These are phyloP conservation scores for Perilla frutescens DNA, from an alignment of 257 asterid genomes.

Conservation along the genomic window DNA sequence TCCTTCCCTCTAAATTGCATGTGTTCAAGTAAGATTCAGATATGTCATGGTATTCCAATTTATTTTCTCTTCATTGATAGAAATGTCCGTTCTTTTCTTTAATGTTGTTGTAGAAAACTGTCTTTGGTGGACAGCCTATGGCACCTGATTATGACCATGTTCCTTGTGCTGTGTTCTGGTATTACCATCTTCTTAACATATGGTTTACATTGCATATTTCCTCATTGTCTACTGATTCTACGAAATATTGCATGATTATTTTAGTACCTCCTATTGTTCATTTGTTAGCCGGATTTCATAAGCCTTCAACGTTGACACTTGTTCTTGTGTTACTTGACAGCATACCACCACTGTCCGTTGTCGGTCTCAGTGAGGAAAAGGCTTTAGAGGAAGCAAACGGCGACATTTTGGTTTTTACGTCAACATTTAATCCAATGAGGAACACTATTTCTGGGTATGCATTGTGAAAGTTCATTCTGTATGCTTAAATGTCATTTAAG, in stretches of 20 bases:
- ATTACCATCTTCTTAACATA: constrained; percentile 31
- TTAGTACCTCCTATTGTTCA: not conserved
- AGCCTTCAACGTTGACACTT: constrained; percentile 15
- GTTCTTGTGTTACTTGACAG: constrained; percentile 50
- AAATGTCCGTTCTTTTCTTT: not conserved
- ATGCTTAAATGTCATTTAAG: not conserved
- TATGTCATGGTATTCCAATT: not conserved
- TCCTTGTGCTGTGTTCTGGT: constrained; percentile 98
- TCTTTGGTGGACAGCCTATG: constrained; percentile 79
- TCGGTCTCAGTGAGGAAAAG: constrained; percentile 84
- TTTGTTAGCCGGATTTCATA: not conserved
- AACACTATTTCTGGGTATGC: constrained; percentile 88
- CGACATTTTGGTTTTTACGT: constrained; percentile 71
- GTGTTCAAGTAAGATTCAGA: not conserved
- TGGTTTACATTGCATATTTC: not conserved
- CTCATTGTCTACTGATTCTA: not conserved
- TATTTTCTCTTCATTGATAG: not conserved
- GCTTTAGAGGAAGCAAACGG: constrained; percentile 74
- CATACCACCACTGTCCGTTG: constrained; percentile 90
- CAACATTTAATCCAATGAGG: constrained; percentile 91
- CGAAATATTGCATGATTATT: not conserved
- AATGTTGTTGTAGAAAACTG: constrained; percentile 77
- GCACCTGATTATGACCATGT: constrained; percentile 64
- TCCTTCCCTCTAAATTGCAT: constrained; percentile 4
- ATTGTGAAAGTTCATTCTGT: not conserved